Percentiles rank a stretch among this genome's conserved stretches.
Evolutionary conservation across 2,329 filamentous ascomycete species (phyloP).

Genomic region (Colletotrichum abscissum): DNA sequence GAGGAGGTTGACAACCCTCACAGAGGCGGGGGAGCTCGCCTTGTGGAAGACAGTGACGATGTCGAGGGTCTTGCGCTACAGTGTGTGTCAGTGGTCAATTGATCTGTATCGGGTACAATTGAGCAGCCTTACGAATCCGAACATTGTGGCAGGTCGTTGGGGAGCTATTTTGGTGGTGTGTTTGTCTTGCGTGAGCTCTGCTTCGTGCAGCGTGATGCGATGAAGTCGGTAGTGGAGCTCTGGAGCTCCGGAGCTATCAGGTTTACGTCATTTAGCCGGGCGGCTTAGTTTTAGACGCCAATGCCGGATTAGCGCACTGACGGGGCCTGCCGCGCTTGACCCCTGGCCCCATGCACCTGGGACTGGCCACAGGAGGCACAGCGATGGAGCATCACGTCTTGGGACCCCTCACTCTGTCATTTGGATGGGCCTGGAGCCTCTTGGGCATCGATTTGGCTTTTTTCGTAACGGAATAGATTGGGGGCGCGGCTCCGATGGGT

Average conservation of each 20-base stretch:
- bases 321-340: slow-evolving; percentile 10
- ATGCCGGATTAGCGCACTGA: slow-evolving; percentile 24
- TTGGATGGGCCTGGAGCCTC: not conserved
- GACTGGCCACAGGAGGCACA: not conserved
- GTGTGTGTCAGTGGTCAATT: slow-evolving; percentile 35
- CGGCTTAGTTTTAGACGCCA: slow-evolving; percentile 15
- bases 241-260: slow-evolving; percentile 25
- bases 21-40: slow-evolving; percentile 77
- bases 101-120: not conserved
- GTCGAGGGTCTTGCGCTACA: slow-evolving; percentile 82
- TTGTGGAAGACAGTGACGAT: slow-evolving; percentile 97
- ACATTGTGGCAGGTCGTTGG: slow-evolving; percentile 50
- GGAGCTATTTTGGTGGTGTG: slow-evolving; percentile 16
- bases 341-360: slow-evolving; percentile 9
- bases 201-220: slow-evolving; percentile 21
- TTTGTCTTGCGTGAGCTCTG: slow-evolving; percentile 9
- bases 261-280: slow-evolving; percentile 36
- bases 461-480: not conserved
- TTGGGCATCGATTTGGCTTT: not conserved
- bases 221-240: slow-evolving; percentile 37
- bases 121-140: slow-evolving; percentile 55
- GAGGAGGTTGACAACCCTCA: slow-evolving; percentile 78
- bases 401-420: slow-evolving; percentile 7
- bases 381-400: slow-evolving; percentile 2
- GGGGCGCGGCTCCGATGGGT: not conserved